Conservation (phyloP, 768 basidiomycete genomes). For the Lactarius vividus region DNA sequence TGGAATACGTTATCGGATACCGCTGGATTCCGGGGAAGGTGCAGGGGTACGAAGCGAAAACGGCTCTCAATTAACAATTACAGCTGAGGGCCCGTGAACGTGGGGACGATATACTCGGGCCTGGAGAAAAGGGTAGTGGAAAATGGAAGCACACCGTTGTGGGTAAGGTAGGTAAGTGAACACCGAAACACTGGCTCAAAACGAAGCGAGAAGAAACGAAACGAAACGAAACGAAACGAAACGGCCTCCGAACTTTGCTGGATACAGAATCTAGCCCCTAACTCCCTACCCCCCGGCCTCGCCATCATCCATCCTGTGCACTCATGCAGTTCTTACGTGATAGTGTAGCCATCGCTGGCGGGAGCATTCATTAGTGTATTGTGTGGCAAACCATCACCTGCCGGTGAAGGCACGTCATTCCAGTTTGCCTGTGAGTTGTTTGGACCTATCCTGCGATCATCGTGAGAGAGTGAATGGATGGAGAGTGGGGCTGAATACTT, state of each 20-base stretch:
- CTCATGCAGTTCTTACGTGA: too few relatives aligned
- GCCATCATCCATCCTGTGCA: not conserved
- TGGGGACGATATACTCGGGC: not conserved
- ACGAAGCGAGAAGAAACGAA: too few relatives aligned
- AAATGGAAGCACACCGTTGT: not conserved
- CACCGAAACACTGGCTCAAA: not conserved
- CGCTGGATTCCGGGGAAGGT: not conserved
- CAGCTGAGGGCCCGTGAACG: not conserved
- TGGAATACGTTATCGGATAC: not conserved
- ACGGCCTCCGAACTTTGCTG: not conserved
- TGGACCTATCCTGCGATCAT: not conserved
- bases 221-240: not conserved
- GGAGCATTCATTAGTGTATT: not conserved
- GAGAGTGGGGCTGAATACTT: not conserved
- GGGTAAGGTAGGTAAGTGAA: not conserved
- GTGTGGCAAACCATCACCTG: not conserved
- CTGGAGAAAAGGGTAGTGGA: not conserved
- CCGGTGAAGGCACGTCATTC: not conserved
- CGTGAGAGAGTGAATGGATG: not conserved
- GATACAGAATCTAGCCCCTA: not conserved
- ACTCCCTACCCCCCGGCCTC: not conserved
- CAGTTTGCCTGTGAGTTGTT: not conserved
- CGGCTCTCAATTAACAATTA: not conserved
- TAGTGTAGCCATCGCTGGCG: not conserved
- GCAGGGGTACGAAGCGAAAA: not conserved